Percentiles rank a stretch among this genome's conserved stretches.
phyloP scores from a whole-genome alignment of 495 filamentous ascomycete species.

The Podospora comata region DNA sequence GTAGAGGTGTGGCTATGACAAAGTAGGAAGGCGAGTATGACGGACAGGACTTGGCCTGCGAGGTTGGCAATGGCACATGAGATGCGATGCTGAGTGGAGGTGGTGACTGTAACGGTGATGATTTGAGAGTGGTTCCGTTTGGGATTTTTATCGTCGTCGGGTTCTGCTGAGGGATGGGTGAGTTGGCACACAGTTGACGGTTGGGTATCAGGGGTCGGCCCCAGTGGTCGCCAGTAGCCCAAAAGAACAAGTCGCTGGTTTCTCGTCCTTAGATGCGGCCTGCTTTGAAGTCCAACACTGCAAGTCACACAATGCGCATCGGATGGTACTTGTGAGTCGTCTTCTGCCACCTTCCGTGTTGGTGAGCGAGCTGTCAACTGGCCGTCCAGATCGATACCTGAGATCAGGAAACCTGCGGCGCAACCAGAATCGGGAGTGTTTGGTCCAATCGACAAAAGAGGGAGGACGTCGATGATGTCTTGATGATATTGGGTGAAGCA shows the following conservation, averaged over 20 bases:
- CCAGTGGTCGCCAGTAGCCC: background rate
- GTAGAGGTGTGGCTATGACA: slow-evolving; percentile 2
- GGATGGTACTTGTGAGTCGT: background rate
- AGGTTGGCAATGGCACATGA: no score
- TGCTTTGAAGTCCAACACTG: no score
- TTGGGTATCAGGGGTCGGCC: background rate
- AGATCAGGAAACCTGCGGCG: background rate
- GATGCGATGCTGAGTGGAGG: no score
- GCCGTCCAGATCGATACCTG: background rate
- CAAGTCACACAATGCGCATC: no score
- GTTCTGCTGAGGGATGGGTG: background rate
- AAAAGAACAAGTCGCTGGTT: background rate
- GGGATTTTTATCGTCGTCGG: background rate
- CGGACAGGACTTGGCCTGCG: slow-evolving; percentile 1
- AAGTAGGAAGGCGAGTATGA: slow-evolving; percentile 17
- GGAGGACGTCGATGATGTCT: no score
- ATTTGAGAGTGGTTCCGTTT: background rate
- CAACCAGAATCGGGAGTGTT: no score
- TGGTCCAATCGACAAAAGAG: no score
- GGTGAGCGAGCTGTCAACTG: background rate
- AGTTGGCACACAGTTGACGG: background rate
- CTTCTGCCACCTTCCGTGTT: background rate
- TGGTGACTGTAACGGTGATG: no score
- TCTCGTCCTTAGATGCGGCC: background rate
- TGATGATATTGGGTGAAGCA: no score